These are phyloP conservation scores for Myxozyma lipomycoides DNA, from an alignment of 805 yeast species.

Conservation along the genomic window DNA sequence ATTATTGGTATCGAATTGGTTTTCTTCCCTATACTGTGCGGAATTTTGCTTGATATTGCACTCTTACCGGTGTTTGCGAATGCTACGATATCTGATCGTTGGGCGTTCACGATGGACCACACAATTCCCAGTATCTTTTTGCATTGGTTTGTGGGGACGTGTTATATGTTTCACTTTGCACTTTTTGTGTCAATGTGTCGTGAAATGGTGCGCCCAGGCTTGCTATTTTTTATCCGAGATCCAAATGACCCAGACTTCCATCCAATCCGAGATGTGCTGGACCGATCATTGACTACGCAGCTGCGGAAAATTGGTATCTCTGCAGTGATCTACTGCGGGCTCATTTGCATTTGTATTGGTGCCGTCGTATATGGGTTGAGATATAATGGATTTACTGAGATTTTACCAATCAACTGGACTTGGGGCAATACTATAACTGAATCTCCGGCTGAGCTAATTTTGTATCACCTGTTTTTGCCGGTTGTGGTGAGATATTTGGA, in stretches of 20 bases:
- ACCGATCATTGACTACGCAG: constrained; percentile 69
- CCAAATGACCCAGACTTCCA: constrained; percentile 92
- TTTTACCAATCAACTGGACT: constrained; percentile 30
- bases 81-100: constrained; percentile 10
- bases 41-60: constrained; percentile 67
- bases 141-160: constrained; percentile 73
- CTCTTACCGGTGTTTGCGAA: constrained; percentile 52
- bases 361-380: constrained; percentile 51
- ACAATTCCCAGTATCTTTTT: constrained; percentile 33
- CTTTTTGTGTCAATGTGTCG: constrained; percentile 81
- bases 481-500: constrained; percentile 13
- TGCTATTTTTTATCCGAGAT: constrained; percentile 82
- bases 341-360: constrained; percentile 75
- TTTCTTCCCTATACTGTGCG: constrained; percentile 85
- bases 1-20: constrained; percentile 75
- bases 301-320: constrained; percentile 67
- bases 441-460: constrained; percentile 19
- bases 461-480: constrained; percentile 20
- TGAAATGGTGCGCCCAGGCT: constrained; percentile 78
- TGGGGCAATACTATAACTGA: constrained; percentile 18
- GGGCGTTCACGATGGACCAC: constrained; percentile 12
- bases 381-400: constrained; percentile 25
- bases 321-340: constrained; percentile 66
- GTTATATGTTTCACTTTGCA: constrained; percentile 84
- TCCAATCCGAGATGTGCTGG: constrained; percentile 79